These are phyloP conservation scores for Allium fistulosum DNA, from an alignment of 106 monocot genomes.

Conservation along the genomic window DNA sequence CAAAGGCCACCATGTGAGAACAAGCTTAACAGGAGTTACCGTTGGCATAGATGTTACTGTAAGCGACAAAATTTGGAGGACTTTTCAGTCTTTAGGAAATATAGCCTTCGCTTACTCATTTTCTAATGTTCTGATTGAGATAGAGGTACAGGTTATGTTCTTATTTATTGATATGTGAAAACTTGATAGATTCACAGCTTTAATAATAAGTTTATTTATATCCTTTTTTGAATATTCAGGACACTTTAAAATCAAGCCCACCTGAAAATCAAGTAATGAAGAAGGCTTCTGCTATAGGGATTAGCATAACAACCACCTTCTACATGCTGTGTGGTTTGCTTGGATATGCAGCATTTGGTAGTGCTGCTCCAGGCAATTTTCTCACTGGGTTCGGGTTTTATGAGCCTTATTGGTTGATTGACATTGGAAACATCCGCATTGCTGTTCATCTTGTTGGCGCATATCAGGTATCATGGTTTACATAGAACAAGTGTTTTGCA, in stretches of 20 bases:
- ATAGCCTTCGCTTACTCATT: slow-evolving; percentile 62
- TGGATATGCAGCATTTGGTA: slow-evolving; percentile 81
- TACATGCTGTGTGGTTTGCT: slow-evolving; percentile 76
- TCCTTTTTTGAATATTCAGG: slow-evolving; percentile 13
- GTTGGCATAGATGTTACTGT: slow-evolving; percentile 55
- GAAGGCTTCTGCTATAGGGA: slow-evolving; percentile 33
- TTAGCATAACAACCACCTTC: slow-evolving; percentile 54
- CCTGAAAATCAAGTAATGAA: slow-evolving; percentile 70
- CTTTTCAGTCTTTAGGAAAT: slow-evolving; percentile 63
- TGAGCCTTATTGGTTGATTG: slow-evolving; percentile 62
- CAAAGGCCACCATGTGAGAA: slow-evolving; percentile 14
- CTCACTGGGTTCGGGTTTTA: slow-evolving; percentile 92
- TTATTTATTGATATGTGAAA: too few relatives aligned
- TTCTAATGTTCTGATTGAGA: slow-evolving; percentile 62
- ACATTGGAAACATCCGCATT: slow-evolving; percentile 54
- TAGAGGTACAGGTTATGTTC: slow-evolving; percentile 37
- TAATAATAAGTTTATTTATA: not conserved
- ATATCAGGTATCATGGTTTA: slow-evolving; percentile 38
- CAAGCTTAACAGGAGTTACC: slow-evolving; percentile 42
- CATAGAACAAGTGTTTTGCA: not conserved
- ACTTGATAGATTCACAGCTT: too few relatives aligned
- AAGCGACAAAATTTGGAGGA: slow-evolving; percentile 65
- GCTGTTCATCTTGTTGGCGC: slow-evolving; percentile 75
- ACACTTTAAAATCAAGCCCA: slow-evolving; percentile 55
- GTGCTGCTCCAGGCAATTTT: slow-evolving; percentile 59